phyloP scores from a whole-genome alignment of 2,329 filamentous ascomycete genomes.

The Aspergillus uvarum region DNA sequence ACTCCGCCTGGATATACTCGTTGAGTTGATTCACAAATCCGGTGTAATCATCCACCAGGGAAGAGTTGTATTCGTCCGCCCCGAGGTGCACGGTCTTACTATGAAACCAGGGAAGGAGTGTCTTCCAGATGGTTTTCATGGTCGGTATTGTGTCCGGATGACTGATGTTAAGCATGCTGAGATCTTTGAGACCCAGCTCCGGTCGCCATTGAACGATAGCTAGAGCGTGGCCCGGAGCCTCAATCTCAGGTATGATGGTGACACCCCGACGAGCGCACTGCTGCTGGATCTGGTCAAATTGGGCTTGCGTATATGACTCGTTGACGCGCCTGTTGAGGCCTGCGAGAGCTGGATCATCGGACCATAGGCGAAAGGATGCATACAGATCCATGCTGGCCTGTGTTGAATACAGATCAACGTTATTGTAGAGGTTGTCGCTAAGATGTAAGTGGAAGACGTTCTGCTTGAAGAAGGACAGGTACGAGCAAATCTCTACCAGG shows the following conservation, averaged over 20 bases:
- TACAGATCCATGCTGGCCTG: slow-evolving; percentile 50
- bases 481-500: slow-evolving; percentile 54
- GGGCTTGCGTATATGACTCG: slow-evolving; percentile 52
- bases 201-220: slow-evolving; percentile 58
- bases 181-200: slow-evolving; percentile 49
- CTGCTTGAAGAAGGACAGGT: slow-evolving; percentile 60
- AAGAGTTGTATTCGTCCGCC: slow-evolving; percentile 54
- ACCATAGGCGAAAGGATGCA: slow-evolving; percentile 54
- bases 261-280: slow-evolving; percentile 54
- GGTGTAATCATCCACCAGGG: slow-evolving; percentile 50
- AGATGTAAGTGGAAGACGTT: slow-evolving; percentile 58
- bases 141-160: slow-evolving; percentile 54
- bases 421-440: slow-evolving; percentile 52
- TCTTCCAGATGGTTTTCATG: slow-evolving; percentile 40
- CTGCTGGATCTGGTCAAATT: slow-evolving; percentile 52
- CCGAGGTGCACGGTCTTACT: slow-evolving; percentile 57
- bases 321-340: slow-evolving; percentile 53
- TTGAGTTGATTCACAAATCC: slow-evolving; percentile 47
- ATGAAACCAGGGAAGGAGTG: slow-evolving; percentile 57
- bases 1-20: slow-evolving; percentile 43
- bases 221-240: slow-evolving; percentile 56
- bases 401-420: slow-evolving; percentile 43
- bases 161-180: slow-evolving; percentile 54
- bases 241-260: slow-evolving; percentile 58
- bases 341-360: slow-evolving; percentile 46